Percentiles rank a stretch among this genome's conserved stretches.
Evolutionary conservation across 225 moss, liverwort and hornwort species (phyloP).

Genomic region (Straminergon stramineum): DNA sequence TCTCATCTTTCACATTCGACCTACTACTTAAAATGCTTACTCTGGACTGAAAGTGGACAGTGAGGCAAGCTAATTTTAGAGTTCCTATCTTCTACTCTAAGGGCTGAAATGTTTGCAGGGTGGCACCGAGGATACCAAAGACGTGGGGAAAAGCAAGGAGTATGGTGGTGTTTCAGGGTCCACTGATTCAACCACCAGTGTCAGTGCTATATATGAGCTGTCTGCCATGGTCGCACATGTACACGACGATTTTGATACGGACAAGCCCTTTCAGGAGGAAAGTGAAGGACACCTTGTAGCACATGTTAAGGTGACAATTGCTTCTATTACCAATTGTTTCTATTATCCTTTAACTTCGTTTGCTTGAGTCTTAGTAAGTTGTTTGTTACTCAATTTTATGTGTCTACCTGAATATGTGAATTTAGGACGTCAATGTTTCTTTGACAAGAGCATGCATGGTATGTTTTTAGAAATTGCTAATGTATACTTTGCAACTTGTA

Average conservation of each 20-base stretch:
- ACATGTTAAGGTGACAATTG: constrained; percentile 50
- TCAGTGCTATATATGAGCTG: constrained; percentile 40
- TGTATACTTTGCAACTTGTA: constrained; percentile 10
- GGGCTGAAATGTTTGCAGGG: constrained; percentile 9
- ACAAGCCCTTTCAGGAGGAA: constrained; percentile 35
- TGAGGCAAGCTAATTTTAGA: not conserved
- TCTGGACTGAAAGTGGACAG: not conserved
- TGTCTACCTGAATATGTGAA: not conserved
- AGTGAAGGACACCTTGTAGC: constrained; percentile 60
- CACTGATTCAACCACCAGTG: constrained; percentile 7
- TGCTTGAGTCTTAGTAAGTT: not conserved
- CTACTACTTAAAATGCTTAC: not conserved
- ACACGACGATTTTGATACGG: constrained; percentile 38
- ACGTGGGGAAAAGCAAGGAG: constrained; percentile 14
- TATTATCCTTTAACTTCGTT: not conserved
- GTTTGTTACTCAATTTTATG: not conserved
- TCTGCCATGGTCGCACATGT: constrained; percentile 60
- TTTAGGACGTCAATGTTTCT: not conserved
- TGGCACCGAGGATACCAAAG: constrained; percentile 18
- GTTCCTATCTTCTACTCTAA: not conserved
- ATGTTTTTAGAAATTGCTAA: not conserved
- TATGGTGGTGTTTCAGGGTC: constrained; percentile 2
- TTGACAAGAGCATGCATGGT: not conserved
- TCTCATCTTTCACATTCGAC: not conserved
- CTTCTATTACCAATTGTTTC: not conserved